Evolutionary conservation across 768 basidiomycete species (phyloP).

Genomic region (Mycena floridula): DNA sequence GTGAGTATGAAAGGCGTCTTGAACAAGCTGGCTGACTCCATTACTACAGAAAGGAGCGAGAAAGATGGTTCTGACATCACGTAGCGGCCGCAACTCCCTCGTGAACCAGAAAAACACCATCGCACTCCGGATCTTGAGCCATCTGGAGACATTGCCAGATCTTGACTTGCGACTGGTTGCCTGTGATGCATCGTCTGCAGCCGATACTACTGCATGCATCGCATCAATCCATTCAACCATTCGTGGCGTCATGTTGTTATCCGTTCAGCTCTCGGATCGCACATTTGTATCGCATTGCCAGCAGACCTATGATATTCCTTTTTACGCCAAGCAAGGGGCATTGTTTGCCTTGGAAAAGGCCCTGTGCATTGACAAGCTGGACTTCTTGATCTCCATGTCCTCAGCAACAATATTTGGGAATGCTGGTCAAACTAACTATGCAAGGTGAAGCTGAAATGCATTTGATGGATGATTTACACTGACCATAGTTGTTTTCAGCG

Average conservation of each 20-base stretch:
- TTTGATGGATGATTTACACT: background rate
- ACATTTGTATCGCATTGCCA: conserved; percentile 23
- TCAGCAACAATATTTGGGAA: conserved; percentile 28
- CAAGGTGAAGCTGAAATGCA: conserved; percentile 16
- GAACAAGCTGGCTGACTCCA: background rate
- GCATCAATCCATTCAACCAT: conserved; percentile 15
- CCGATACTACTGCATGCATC: conserved; percentile 16
- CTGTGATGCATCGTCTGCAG: conserved; percentile 21
- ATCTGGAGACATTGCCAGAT: conserved; percentile 21
- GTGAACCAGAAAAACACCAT: conserved; percentile 15
- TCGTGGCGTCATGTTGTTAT: conserved; percentile 26
- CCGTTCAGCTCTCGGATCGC: conserved; percentile 24
- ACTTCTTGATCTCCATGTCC: conserved; percentile 29
- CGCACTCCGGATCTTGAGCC: conserved; percentile 19
- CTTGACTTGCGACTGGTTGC: conserved; percentile 23
- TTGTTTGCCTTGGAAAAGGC: conserved; percentile 18
- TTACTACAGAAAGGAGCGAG: conserved; percentile 26
- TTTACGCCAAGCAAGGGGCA: conserved; percentile 22
- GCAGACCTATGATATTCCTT: conserved; percentile 21
- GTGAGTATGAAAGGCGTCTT: conserved; percentile 14
- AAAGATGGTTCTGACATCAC: conserved; percentile 29
- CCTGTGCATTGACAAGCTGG: conserved; percentile 20
- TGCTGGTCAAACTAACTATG: conserved; percentile 33
- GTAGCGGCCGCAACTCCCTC: conserved; percentile 23
- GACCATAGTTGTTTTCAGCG: conserved; percentile 14